phyloP scores from a whole-genome alignment of 2,329 filamentous ascomycete species.

The Thielaviopsis euricoi region DNA sequence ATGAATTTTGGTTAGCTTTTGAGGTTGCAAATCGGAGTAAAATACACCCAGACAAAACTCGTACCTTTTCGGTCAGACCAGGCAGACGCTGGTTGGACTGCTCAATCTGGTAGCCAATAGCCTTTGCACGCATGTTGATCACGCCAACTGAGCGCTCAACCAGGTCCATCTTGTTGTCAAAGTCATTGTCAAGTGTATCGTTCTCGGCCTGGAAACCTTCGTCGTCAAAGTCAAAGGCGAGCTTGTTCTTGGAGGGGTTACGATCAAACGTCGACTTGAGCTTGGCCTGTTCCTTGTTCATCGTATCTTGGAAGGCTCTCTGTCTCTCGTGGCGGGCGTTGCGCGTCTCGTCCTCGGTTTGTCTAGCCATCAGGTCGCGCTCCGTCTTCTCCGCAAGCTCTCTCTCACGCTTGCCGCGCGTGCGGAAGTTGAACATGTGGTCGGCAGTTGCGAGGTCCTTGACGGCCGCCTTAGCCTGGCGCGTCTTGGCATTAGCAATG shows the following conservation, averaged over 20 bases:
- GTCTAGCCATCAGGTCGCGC: slow-evolving; percentile 19
- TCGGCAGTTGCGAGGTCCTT: slow-evolving; percentile 74
- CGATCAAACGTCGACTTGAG: slow-evolving; percentile 4
- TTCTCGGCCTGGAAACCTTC: slow-evolving; percentile 35
- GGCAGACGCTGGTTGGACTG: slow-evolving; percentile 36
- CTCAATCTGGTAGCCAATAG: slow-evolving; percentile 63
- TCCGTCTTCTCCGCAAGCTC: slow-evolving; percentile 53
- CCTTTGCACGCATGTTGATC: slow-evolving; percentile 59
- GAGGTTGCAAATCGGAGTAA: not conserved
- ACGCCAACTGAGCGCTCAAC: slow-evolving; percentile 54
- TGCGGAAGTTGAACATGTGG: slow-evolving; percentile 59
- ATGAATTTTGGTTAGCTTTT: slow-evolving; percentile 13
- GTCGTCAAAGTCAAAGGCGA: slow-evolving; percentile 62
- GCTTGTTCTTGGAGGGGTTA: slow-evolving; percentile 31
- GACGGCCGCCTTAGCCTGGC: slow-evolving; percentile 62
- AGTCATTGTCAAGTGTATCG: slow-evolving; percentile 30
- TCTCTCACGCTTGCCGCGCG: slow-evolving; percentile 47
- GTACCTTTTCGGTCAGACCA: slow-evolving; percentile 59
- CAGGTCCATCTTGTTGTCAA: slow-evolving; percentile 44
- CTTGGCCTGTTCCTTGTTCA: slow-evolving; percentile 3
- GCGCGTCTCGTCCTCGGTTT: slow-evolving; percentile 7
- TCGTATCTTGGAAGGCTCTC: slow-evolving; percentile 16
- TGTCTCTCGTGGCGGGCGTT: slow-evolving; percentile 16
- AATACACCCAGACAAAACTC: slow-evolving; percentile 12
- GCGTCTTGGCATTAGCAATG: slow-evolving; percentile 58